phyloP scores from a whole-genome alignment of 202 grass and related monocot genomes.

The Setaria italica region DNA sequence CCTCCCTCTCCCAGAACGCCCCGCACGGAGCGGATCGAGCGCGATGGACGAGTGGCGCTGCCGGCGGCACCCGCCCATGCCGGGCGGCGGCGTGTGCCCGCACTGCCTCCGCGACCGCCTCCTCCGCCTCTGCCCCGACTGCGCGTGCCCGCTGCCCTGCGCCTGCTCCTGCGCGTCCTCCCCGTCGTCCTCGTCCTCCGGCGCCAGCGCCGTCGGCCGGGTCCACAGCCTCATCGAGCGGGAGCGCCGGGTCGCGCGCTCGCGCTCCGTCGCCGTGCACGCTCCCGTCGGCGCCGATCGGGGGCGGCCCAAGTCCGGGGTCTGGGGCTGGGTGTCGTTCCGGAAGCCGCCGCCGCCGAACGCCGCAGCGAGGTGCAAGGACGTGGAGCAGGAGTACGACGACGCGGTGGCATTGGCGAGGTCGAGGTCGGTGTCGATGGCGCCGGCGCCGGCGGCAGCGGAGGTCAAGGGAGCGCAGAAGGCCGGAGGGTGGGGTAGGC shows the following conservation, averaged over 20 bases:
- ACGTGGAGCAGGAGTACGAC: constrained; percentile 12
- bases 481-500: constrained; percentile 51
- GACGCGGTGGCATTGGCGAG: constrained; percentile 50
- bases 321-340: constrained; percentile 57
- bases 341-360: constrained; percentile 30
- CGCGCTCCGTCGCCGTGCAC: constrained; percentile 46
- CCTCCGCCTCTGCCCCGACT: constrained; percentile 81
- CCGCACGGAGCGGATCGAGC: constrained; percentile 28
- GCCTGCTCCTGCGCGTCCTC: constrained; percentile 49
- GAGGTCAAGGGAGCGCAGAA: constrained; percentile 12
- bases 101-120: constrained; percentile 80
- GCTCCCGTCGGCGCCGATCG: neutral
- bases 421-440: constrained; percentile 44
- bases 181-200: constrained; percentile 35
- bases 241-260: constrained; percentile 46
- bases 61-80: constrained; percentile 53
- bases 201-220: constrained; percentile 25
- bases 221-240: constrained; percentile 62
- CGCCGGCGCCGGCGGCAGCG: neutral
- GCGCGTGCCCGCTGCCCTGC: constrained; percentile 68
- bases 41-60: constrained; percentile 61
- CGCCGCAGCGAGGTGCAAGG: constrained; percentile 4
- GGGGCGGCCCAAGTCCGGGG: constrained; percentile 35
- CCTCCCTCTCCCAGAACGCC: neutral
- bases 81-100: constrained; percentile 65